Evolutionary conservation across 768 basidiomycete species (phyloP).

Genomic region (Mycena floridula): DNA sequence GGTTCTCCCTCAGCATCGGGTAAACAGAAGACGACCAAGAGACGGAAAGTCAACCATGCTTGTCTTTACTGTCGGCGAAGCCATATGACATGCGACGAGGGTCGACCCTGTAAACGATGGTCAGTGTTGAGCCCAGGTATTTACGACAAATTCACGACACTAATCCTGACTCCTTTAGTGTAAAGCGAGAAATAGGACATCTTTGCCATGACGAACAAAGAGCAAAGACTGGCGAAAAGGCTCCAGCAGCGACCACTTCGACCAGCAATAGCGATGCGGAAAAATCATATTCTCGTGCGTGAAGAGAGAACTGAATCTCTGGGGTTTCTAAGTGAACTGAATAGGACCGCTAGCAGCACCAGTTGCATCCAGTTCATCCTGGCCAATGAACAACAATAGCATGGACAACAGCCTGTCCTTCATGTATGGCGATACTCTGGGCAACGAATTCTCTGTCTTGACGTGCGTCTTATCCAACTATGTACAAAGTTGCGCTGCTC

Average conservation of each 20-base stretch:
- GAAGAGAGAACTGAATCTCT: background rate
- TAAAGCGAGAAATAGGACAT: slow-evolving; percentile 95
- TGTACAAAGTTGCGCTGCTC: slow-evolving; percentile 5
- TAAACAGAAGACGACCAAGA: slow-evolving; percentile 52
- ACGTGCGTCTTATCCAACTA: slow-evolving; percentile 41
- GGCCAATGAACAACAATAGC: slow-evolving; percentile 51
- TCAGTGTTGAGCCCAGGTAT: too few species aligned
- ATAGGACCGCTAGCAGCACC: too few species aligned
- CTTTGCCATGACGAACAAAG: slow-evolving; percentile 86
- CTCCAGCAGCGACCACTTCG: slow-evolving; percentile 21
- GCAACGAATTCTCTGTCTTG: slow-evolving; percentile 78
- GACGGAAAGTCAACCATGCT: slow-evolving; percentile 88
- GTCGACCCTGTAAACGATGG: slow-evolving; percentile 90
- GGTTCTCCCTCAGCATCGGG: too few species aligned
- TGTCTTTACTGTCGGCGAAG: slow-evolving; percentile 90
- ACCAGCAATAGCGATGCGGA: slow-evolving; percentile 4
- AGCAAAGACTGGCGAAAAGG: slow-evolving; percentile 43
- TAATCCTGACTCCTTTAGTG: slow-evolving; percentile 37
- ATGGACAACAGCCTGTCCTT: slow-evolving; percentile 44
- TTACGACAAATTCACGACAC: slow-evolving; percentile 2
- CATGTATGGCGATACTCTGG: slow-evolving; percentile 67
- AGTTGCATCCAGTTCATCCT: slow-evolving; percentile 25
- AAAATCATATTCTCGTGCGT: background rate
- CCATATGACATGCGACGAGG: slow-evolving; percentile 91
- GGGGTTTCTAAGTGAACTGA: too few species aligned